Conservation (phyloP, 2,329 filamentous ascomycete genomes). For the Byssochlamys sp. region DNA sequence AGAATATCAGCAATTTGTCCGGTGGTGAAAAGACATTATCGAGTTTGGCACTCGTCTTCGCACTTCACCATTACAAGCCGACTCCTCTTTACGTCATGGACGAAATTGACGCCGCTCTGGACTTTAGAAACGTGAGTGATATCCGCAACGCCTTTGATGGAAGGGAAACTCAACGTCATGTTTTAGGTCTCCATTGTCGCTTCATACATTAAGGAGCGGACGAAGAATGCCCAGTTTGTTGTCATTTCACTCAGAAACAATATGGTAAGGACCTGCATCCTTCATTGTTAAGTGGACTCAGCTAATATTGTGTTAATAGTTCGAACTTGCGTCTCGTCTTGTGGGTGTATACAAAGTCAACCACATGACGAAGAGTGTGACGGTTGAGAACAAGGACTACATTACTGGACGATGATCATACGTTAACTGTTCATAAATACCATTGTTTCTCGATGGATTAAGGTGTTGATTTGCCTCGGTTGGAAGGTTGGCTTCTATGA, state of each 20-base stretch:
- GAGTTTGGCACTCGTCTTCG: slow-evolving; percentile 90
- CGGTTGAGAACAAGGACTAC: slow-evolving; percentile 76
- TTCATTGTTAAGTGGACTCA: not conserved
- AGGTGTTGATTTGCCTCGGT: not conserved
- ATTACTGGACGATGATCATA: slow-evolving; percentile 36
- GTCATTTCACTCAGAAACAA: slow-evolving; percentile 97
- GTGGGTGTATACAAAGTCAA: slow-evolving; percentile 99
- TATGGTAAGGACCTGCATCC: slow-evolving; percentile 50
- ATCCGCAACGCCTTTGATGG: not conserved
- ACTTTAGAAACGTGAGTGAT: slow-evolving; percentile 84
- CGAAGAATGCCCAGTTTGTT: slow-evolving; percentile 98
- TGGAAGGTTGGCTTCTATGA: not conserved
- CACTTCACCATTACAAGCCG: slow-evolving; percentile 93
- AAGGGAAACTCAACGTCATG: slow-evolving; percentile 5
- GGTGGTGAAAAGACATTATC: slow-evolving; percentile 96
- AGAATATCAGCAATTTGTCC: slow-evolving; percentile 92
- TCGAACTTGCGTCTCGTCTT: slow-evolving; percentile 87
- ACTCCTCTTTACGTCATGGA: slow-evolving; percentile 99
- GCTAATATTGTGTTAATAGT: slow-evolving; percentile 34
- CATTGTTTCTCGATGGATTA: not conserved
- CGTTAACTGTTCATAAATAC: not conserved
- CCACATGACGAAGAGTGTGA: slow-evolving; percentile 92
- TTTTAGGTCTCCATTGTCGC: slow-evolving; percentile 85
- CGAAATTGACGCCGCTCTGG: slow-evolving; percentile 93
- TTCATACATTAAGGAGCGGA: slow-evolving; percentile 97